Base-by-base conservation (phyloP, 2,329 filamentous ascomycete species). In the Penicillium sp. region DNA sequence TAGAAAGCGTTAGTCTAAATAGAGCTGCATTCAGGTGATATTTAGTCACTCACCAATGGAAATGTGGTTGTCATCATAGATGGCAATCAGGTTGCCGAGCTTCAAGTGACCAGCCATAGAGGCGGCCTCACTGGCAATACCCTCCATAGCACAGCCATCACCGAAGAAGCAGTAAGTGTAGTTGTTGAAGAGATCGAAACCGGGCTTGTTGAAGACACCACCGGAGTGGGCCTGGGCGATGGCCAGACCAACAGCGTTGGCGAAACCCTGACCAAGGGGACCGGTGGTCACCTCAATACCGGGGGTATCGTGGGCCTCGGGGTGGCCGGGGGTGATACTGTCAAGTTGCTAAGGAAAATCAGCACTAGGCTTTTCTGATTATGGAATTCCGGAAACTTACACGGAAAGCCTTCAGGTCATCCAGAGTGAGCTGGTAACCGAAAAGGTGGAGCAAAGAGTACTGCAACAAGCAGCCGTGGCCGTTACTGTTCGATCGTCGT, bases 1-100 rank as follows among this genome's bases (percentile, higher is more conserved):
- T 86, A 63, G 44, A 39, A 16, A 33, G 29, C 10, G 61, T 63
- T 37, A 64, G 58, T 26, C n/a, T 49, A 24, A 5, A 29, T 19
- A 22, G 9, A 19, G 41, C 16, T n/a, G 16, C 39, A 21, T 19
- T 9, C n/a, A 7, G 27, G n/a, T 39, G 27, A 6, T 14, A 9
- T 31, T 22, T 19, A 29, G 3, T 19, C 31, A 19, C 83, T 74
- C 74, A 87, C 86, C 85, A 70, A 88, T 88, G 66, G 86, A 96
- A 75, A 99, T 98, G 79, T 96, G 90, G 86, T 99, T 99, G 84
- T 99, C 95, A 75, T 99, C 95, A 79, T 93, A 99, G 80, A 99
- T 85, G 79, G 86, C 87, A 79, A 98, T 98, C 73, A 99, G 84
- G 85, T 98, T 99, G 75, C 93, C 95, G 65, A 99, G 87, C 85